Evolutionary conservation across 1,139 yeast species (phyloP), one percentile per base, ranked within the genome.

Genomic region (Blastobotrys aristatus): DNA sequence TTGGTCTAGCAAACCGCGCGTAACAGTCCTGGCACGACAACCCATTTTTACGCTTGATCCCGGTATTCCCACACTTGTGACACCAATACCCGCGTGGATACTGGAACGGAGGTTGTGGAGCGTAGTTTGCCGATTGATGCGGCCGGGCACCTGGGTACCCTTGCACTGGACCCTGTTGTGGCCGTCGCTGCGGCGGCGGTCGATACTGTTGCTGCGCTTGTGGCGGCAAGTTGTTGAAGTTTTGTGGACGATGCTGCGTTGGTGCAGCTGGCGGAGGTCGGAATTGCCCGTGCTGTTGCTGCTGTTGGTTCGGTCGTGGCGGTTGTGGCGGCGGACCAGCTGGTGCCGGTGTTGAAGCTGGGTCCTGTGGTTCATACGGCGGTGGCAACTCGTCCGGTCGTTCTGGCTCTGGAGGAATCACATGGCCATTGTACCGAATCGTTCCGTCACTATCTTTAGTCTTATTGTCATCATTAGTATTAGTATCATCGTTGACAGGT

Each of bases 41-140:
- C 1, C 89, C 88, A 57, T 80, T 82, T 58, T 79, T 82, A 21
- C 66, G 48, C 65, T 84, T 84, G 57, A 70, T 69, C 0, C 95
- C 96, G 0, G 94, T 84, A 60, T 88, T 88, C 49, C 75, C 69
- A 67, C 96, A 88, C 58, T 82, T 83, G 6, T 70, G 67, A 60
- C 96, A 88, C 53, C 71, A 68, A 61, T 71, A 82, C 2, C 79
- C 72, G 2, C 57, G 65, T 0, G 95, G 95, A 59, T 84, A 87
- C 44, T 65, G 65, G 75, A 87, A 85, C 0, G 95, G 95, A 5
- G 40, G 34, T 13, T 18, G 35, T 2, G 40, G 36, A 10, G 31
- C 10, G 14, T 40, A 30, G 20, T n/a, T 17, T 38, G 29, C 17
- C 11, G 2, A 34, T n/a, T 21, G 45, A 6, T 24, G 38, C 14